These are phyloP conservation scores for Symbiodinium natans DNA, from an alignment of 73 alveolate species.

Conservation along the genomic window DNA sequence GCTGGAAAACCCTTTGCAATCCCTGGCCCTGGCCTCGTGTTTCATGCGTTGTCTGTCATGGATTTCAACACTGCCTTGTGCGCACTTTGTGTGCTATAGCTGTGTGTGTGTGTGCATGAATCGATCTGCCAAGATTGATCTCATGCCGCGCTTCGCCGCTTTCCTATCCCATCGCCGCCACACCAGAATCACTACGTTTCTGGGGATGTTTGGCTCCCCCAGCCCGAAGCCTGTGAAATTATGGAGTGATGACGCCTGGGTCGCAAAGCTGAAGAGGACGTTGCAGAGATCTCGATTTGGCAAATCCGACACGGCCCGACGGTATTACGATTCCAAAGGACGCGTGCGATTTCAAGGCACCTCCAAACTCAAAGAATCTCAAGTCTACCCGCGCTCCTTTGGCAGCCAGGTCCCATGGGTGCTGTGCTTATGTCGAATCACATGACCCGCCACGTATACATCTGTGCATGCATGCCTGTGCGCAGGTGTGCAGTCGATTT, in stretches of 20 bases:
- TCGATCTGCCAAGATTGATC: not conserved
- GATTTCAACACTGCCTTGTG: not conserved
- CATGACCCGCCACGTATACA: too few species aligned
- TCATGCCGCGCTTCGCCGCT: not conserved
- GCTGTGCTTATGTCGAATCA: too few species aligned
- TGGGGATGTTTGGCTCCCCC: not conserved
- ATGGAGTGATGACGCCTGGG: not conserved
- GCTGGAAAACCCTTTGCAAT: not conserved
- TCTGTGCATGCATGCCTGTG: too few species aligned
- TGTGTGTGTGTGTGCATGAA: too few species aligned
- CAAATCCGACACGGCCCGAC: too few species aligned
- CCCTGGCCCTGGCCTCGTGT: too few species aligned
- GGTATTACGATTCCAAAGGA: not conserved
- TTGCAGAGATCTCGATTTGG: not conserved
- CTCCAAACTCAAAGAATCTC: not conserved
- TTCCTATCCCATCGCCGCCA: not conserved
- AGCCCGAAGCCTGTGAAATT: not conserved
- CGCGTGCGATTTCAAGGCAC: not conserved
- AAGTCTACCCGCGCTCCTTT: not conserved
- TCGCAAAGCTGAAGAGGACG: not conserved
- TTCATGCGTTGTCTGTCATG: too few species aligned
- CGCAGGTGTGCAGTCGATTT: too few species aligned
- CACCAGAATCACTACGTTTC: not conserved
- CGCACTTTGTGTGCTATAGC: too few species aligned
- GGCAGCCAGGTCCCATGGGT: not conserved